These are phyloP conservation scores for Plasmopara muralis DNA, from an alignment of 352 stramenopile genomes.

Conservation along the genomic window DNA sequence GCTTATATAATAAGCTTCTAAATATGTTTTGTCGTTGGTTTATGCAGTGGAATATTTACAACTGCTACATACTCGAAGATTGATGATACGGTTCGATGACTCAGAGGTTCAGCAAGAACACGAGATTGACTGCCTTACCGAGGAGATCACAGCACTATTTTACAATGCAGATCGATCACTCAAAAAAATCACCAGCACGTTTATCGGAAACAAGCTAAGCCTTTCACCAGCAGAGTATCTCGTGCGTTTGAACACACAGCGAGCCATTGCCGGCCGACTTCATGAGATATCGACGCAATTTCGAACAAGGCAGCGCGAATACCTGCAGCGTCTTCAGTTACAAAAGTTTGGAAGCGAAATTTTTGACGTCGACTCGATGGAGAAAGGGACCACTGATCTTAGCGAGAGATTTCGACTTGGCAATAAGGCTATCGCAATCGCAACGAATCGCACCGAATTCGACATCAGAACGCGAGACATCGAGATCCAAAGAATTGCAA, in stretches of 20 bases:
- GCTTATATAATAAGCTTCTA: not conserved
- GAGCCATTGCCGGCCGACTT: conserved; percentile 49
- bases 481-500: conserved; percentile 75
- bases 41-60: conserved; percentile 71
- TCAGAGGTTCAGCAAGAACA: conserved; percentile 57
- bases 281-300: conserved; percentile 62
- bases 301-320: conserved; percentile 60
- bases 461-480: conserved; percentile 54
- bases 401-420: conserved; percentile 8
- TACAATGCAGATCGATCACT: conserved; percentile 58
- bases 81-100: conserved; percentile 81
- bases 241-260: conserved; percentile 63
- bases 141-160: conserved; percentile 60
- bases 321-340: conserved; percentile 58
- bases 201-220: conserved; percentile 39
- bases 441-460: conserved; percentile 34
- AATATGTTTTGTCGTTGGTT: not conserved
- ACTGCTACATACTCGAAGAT: conserved; percentile 59
- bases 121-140: conserved; percentile 62
- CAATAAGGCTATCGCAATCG: conserved; percentile 12
- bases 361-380: conserved; percentile 41
- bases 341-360: conserved; percentile 69
- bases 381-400: conserved; percentile 11
- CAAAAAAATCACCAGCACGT: conserved; percentile 59
- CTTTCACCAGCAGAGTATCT: conserved; percentile 45